phyloP scores from a whole-genome alignment of 768 basidiomycete genomes.

The Hericium erinaceus region DNA sequence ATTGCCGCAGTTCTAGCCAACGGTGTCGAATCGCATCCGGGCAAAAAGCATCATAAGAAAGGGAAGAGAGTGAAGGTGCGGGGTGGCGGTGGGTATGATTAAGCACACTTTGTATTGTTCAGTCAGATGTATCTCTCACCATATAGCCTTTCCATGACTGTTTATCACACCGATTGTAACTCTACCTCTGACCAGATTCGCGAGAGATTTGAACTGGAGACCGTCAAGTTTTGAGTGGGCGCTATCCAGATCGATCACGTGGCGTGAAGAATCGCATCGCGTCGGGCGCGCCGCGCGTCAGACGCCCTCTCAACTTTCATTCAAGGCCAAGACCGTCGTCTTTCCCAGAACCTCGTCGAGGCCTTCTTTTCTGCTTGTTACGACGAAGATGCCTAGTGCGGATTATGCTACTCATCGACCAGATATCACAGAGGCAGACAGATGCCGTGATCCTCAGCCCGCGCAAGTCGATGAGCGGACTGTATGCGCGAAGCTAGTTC shows the following conservation, averaged over 20 bases:
- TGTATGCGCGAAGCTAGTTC: slow-evolving; percentile 70
- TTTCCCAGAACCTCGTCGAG: too few relatives aligned
- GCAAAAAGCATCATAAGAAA: slow-evolving; percentile 85
- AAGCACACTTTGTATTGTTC: neutral
- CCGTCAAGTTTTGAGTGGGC: too few relatives aligned
- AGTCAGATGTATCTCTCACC: neutral
- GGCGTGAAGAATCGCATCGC: too few relatives aligned
- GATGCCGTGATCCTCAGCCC: neutral
- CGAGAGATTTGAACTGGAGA: too few relatives aligned
- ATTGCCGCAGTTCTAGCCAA: slow-evolving; percentile 34
- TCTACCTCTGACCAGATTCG: too few relatives aligned
- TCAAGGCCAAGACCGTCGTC: too few relatives aligned
- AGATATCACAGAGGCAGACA: neutral
- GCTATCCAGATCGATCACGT: too few relatives aligned
- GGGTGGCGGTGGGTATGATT: slow-evolving; percentile 90
- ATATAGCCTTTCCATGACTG: neutral
- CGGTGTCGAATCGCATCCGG: slow-evolving; percentile 25
- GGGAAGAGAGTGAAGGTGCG: slow-evolving; percentile 76
- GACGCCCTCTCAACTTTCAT: too few relatives aligned
- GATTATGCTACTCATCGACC: slow-evolving; percentile 2
- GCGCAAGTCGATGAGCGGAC: slow-evolving; percentile 11
- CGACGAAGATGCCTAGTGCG: too few relatives aligned
- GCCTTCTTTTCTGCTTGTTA: too few relatives aligned
- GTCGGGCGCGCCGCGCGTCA: too few relatives aligned
- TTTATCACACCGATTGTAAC: too few relatives aligned